A percentile compares a stretch with the other conserved stretches of the same genome.
phyloP scores from a whole-genome alignment of 805 yeast species.

The Schizosaccharomyces octosporus region DNA sequence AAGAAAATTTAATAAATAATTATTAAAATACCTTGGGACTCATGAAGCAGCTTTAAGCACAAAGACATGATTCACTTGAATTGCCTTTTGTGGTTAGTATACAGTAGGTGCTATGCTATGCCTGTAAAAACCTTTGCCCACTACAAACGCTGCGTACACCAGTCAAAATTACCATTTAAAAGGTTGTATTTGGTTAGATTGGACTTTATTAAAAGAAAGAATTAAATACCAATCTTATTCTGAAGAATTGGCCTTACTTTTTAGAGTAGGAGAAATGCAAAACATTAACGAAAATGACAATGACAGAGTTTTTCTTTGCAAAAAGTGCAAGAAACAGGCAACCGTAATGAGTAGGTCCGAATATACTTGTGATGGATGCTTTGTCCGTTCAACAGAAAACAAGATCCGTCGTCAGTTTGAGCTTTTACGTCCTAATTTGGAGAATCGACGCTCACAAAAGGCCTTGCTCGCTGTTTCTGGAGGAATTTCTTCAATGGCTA shows the following conservation, averaged over 20 bases:
- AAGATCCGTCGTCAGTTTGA: conserved; percentile 1
- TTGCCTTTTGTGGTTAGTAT: neutral
- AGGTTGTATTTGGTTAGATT: too few relatives aligned
- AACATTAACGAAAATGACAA: neutral
- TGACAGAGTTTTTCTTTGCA: neutral
- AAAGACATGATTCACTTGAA: neutral
- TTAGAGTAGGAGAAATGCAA: neutral
- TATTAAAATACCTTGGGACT: neutral
- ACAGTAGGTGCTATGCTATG: neutral
- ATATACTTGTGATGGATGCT: neutral
- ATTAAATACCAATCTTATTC: too few relatives aligned
- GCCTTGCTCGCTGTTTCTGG: neutral
- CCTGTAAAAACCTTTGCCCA: neutral
- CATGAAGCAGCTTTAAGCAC: neutral
- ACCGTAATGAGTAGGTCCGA: neutral
- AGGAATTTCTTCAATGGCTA: neutral
- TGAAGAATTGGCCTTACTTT: too few relatives aligned
- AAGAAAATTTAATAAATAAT: too few relatives aligned
- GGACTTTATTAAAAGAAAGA: too few relatives aligned
- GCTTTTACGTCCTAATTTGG: neutral
- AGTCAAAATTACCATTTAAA: neutral
- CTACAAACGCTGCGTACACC: neutral
- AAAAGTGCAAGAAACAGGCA: neutral
- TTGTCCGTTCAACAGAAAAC: neutral
- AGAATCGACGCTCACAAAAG: neutral